Evolutionary conservation across 2,329 filamentous ascomycete genomes (phyloP), one percentile per base, ranked within the genome.

Genomic region (Davidsoniella neocaledoniae): DNA sequence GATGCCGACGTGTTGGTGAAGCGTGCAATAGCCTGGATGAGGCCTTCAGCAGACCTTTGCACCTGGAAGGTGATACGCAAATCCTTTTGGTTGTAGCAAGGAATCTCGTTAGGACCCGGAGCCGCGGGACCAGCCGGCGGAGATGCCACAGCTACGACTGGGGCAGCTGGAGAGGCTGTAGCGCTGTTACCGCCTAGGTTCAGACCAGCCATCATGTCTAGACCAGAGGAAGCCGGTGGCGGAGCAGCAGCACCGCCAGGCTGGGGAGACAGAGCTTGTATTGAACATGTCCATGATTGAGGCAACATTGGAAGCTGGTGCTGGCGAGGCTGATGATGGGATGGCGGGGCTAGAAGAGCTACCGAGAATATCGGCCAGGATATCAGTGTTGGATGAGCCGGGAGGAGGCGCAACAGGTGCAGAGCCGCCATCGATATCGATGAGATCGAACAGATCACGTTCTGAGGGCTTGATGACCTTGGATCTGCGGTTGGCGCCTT

Each of bases 231-330:
- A 62, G 65, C 54, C 63, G 68, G 58, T 21, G 59, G 59, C 5
- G 63, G 55, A 4, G 64, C 29, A 17, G 62, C 14, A 56, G 54
- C 2, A 57, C 54, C 3, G 58, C 52, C 46, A 43, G 57, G 57
- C 43, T 16, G 58, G 55, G 23, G 68, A 60, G 26, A 66, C 64
- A 25, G 71, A 63, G 39, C 69, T 60, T 56, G 69, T 59, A 56
- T 69, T 65, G 63, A 96, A 94, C 17, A 98, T 73, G 60, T 94
- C 90, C 85, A 96, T 90, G 60, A 98, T 95, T 26, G 83, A 79
- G 29, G 76, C 70, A 58, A 77, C 65, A 60, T 77, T 73, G 56
- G 73, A 74, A 55, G 71, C 66, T 53, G 72, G 72, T 7, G 76
- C 68, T 4, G 71, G 67, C 5, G 77, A 57, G 19, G 63, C 50